Evolutionary conservation across 2,329 filamentous ascomycete genomes (phyloP), one percentile per base, ranked within the genome.

Genomic region (Alternaria sp.): DNA sequence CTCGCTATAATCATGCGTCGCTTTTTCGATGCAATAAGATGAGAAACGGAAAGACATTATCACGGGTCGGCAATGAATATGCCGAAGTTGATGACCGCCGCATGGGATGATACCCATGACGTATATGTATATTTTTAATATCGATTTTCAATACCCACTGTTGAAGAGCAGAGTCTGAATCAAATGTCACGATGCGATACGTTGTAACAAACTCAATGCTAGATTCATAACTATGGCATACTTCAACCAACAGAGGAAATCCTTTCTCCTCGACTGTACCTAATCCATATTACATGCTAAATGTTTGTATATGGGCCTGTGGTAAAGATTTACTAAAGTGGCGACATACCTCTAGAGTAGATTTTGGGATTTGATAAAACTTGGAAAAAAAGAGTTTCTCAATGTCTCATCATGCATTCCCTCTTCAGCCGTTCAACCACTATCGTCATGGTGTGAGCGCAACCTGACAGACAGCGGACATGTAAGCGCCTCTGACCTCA

Each of bases 401-500:
- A 30, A 5, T 30, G 28, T 7, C 9, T 30, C 40, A 14, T 10
- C 20, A 43, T 25, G 20, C 12, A 25, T 16, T 7, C 20, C 20
- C 16, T 43, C 20, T 12, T 16, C 20, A 25, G 5, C 40, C 40
- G 1, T 20, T 22, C 20, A 20, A 46, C 20, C 49, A 40, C n/a
- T 12, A 43, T 28, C 4, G 22, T n/a, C n/a, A 38, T 51, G 32
- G 49, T 27, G 34, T 52, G 49, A 52, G 34, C 49, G 16, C 11
- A 27, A 18, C 16, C 32, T 34, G 16, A 25, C 20, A 38, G 12
- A 38, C 34, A 18, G 18, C 20, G 5, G 18, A 43, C 40, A 25
- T 14, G 12, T 9, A 25, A 32, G 30, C 56, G 56, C 56, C 56
- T 54, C 56, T 54, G 56, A 59, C 56, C 53, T 59, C 50, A 59